Evolutionary conservation across 2,329 filamentous ascomycete species (phyloP).

Genomic region (Hymenoscyphus fructigenus): DNA sequence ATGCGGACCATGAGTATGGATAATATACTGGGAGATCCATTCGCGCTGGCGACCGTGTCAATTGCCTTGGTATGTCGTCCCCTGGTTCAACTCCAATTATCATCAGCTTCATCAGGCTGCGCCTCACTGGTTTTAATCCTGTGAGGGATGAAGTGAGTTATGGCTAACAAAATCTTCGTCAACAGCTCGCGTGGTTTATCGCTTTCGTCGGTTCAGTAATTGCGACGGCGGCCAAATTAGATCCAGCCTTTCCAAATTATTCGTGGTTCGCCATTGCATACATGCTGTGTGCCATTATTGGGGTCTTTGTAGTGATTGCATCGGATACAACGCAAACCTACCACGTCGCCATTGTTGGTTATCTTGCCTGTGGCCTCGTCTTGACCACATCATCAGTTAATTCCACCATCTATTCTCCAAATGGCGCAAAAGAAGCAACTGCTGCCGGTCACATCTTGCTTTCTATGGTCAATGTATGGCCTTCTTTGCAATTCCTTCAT

Average conservation of each 20-base stretch:
- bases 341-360: conserved; percentile 87
- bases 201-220: conserved; percentile 85
- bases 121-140: neutral
- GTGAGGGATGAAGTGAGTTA: conserved; percentile 22
- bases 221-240: conserved; percentile 52
- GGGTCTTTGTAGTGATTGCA: conserved; percentile 78
- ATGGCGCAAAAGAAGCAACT: conserved; percentile 76
- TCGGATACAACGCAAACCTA: conserved; percentile 85
- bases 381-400: conserved; percentile 86
- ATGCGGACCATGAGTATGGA: conserved; percentile 68
- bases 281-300: conserved; percentile 78
- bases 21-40: conserved; percentile 94
- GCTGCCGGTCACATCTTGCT: conserved; percentile 92
- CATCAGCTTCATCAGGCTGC: conserved; percentile 10
- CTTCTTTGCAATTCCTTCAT: neutral
- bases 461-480: conserved; percentile 84
- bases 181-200: conserved; percentile 91
- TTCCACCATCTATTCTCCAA: conserved; percentile 73
- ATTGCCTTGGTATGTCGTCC: conserved; percentile 76
- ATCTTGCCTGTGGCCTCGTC: conserved; percentile 78
- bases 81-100: neutral
- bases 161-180: conserved; percentile 21
- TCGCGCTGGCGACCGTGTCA: conserved; percentile 90
- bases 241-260: conserved; percentile 71
- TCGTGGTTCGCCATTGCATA: conserved; percentile 91